Evolutionary conservation across 2,329 filamentous ascomycete species (phyloP).

Genomic region (Ploettnerulaceae sp.): DNA sequence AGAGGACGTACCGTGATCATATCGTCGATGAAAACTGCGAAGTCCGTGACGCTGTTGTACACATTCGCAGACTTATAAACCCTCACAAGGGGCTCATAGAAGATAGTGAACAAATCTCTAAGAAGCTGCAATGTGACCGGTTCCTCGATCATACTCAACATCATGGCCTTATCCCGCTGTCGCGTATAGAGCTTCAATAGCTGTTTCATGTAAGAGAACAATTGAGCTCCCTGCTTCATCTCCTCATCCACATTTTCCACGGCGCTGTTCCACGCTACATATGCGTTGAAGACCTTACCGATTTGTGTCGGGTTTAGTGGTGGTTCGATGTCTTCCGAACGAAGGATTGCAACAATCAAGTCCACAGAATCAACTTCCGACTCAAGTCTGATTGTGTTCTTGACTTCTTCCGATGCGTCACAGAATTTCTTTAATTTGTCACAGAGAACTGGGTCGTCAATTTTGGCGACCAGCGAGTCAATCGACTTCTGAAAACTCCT

Average conservation of each 20-base stretch:
- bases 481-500: slow-evolving; percentile 81
- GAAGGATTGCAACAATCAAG: slow-evolving; percentile 76
- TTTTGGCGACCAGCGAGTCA: slow-evolving; percentile 68
- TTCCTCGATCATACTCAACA: slow-evolving; percentile 92
- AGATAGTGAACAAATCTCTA: slow-evolving; percentile 94
- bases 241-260: slow-evolving; percentile 88
- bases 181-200: slow-evolving; percentile 86
- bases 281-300: slow-evolving; percentile 84
- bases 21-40: slow-evolving; percentile 88
- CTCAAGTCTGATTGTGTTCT: slow-evolving; percentile 68
- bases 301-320: slow-evolving; percentile 70
- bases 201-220: slow-evolving; percentile 94
- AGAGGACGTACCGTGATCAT: slow-evolving; percentile 64
- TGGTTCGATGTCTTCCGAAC: slow-evolving; percentile 71
- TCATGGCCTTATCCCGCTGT: slow-evolving; percentile 94
- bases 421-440: slow-evolving; percentile 78
- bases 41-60: slow-evolving; percentile 95
- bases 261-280: slow-evolving; percentile 91
- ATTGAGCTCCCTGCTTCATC: slow-evolving; percentile 80
- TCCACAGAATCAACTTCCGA: slow-evolving; percentile 72
- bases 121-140: slow-evolving; percentile 95
- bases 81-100: slow-evolving; percentile 93
- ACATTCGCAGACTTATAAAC: slow-evolving; percentile 99
- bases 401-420: slow-evolving; percentile 68
- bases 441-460: slow-evolving; percentile 74